Evolutionary conservation across 192 early-diverging fungal genomes (phyloP), one percentile per base, ranked within the genome.

Genomic region (Podila epigama): DNA sequence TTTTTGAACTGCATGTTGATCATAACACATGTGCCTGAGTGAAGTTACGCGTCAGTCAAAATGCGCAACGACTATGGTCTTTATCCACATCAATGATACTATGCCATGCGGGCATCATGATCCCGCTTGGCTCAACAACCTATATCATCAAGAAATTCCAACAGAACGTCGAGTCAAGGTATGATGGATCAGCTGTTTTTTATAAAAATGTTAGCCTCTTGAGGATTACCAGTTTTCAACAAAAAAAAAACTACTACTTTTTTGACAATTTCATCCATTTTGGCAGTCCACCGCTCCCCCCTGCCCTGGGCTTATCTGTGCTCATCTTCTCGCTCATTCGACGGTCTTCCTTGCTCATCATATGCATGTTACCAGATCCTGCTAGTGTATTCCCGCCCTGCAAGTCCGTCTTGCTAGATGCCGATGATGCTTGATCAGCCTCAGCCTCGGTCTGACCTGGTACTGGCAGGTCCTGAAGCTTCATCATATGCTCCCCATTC

Each of bases 231-330:
- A n/a, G n/a, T n/a, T n/a, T n/a, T n/a, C n/a, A n/a, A n/a, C n/a
- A n/a, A 41, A 41, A 8, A 41, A 41, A 41, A 41, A 41, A 3
- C n/a, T 50, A 34, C 27, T 60, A 77, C 51, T 77, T 77, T 61
- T 77, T 77, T 13, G 66, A 63, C 52, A 77, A 41, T 36, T 77
- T 77, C 73, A 77, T 77, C 73, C 73, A 77, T 33, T 77, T 77
- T 8, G 72, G 72, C 29, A 77, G 18, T 15, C 60, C 66, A 22
- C 66, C 72, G 12, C 58, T 53, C 37, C 36, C 20, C 10, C 69
- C 25, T 6, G 59, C 53, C 4, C n/a, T 58, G 11, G 63, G 73
- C 52, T 77, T 77, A 13, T 77, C 73, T 13, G 73, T 59, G 50
- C 73, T 77, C 73, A 77, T 77, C 34, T 42, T 53, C 20, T 34